phyloP scores from a whole-genome alignment of 2,329 filamentous ascomycete species.

The Knoxdaviesia proteae region DNA sequence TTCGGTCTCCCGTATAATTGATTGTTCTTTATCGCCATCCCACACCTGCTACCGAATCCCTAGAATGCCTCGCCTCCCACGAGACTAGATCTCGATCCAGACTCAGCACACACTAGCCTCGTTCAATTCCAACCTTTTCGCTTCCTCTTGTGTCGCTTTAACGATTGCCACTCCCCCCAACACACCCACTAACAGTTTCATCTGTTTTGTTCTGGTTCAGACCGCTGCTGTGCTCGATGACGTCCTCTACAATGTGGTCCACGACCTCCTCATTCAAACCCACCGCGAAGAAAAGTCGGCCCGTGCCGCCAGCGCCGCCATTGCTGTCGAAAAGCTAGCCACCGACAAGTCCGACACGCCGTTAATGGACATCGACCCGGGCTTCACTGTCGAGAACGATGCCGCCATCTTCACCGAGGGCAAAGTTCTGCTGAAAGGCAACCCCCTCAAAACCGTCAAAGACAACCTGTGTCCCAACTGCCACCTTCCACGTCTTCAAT shows the following conservation, averaged over 20 bases:
- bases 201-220: constrained; percentile 13
- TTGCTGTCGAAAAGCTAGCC: constrained; percentile 41
- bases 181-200: too few species aligned
- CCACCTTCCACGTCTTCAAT: constrained; percentile 50
- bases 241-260: constrained; percentile 54
- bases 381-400: constrained; percentile 42
- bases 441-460: constrained; percentile 47
- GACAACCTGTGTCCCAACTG: constrained; percentile 58
- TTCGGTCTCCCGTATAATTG: too few species aligned
- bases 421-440: constrained; percentile 46
- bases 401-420: constrained; percentile 51
- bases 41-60: neutral
- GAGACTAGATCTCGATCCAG: too few species aligned
- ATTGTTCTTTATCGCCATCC: too few species aligned
- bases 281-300: constrained; percentile 65
- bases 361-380: constrained; percentile 29
- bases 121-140: too few species aligned
- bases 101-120: too few species aligned
- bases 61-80: neutral
- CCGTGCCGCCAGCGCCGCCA: constrained; percentile 42
- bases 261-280: constrained; percentile 51
- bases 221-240: constrained; percentile 51
- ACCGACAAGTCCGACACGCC: constrained; percentile 32
- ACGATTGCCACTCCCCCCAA: too few species aligned
- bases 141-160: too few species aligned